Evolutionary conservation across 495 filamentous ascomycete genomes (phyloP), one percentile per base, ranked within the genome.

Genomic region (Tuber brumale): DNA sequence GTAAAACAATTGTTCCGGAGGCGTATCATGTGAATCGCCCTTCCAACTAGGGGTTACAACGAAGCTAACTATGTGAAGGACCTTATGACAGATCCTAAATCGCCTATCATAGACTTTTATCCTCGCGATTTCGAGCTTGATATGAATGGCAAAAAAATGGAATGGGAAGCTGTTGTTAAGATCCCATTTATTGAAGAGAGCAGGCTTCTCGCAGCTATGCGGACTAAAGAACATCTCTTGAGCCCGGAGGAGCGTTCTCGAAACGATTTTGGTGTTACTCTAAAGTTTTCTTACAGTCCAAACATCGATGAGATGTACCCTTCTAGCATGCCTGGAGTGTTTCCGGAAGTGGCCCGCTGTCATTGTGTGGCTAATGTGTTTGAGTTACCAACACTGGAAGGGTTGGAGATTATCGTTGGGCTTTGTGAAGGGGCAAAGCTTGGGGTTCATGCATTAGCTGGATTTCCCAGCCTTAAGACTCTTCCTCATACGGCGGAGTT

Each of bases 131-230:
- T 99, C 79, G 94, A 97, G 78, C 88, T 99, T 31, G 96, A 99
- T 82, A 97, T 98, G 95, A 97, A 98, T 80, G 96, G 96, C 74
- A 99, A 99, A 87, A 99, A 97, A 86, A 96, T 97, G 94, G 96
- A 98, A 79, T 99, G 96, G 96, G 96, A 99, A 81, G 96, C 95
- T 44, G 94, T 99, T 57, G 94, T 98, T 73, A 97, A 97, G 85
- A 98, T 99, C 77, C 96, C 96, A 0, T 99, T 99, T 85, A 99
- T 99, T 80, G 94, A 98, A 44, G 94, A 98, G 83, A 87, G 89
- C 72, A 88, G 96, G 5, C 85, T 99, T 27, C 86, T 99, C 51
- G 85, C 86, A 46, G 96, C 95, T 18, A 95, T 99, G 89, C 91
- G 88, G 27, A 91, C 93, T 18, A 93, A 90, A 82, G 93, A 98